A percentile compares a stretch with the other conserved stretches of the same genome.
Conservation (phyloP, 768 basidiomycete species). For the Multifurca ochricompacta region DNA sequence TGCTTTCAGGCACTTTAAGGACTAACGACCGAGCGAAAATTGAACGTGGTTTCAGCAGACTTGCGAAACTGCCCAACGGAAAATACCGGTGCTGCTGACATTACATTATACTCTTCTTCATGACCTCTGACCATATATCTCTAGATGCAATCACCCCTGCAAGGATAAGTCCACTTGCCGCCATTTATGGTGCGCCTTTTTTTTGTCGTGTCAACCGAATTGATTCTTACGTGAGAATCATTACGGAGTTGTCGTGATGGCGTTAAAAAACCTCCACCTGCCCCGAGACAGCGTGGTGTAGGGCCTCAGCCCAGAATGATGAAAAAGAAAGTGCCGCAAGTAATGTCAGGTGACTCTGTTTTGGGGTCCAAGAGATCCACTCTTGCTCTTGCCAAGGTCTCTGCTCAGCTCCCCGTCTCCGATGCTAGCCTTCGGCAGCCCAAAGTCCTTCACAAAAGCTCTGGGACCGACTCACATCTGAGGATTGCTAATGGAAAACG, state of each 20-base stretch:
- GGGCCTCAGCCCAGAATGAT: conserved; percentile 2
- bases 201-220: neutral
- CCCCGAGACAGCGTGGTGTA: conserved; percentile 28
- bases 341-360: neutral
- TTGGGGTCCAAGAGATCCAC: neutral
- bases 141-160: conserved; percentile 73
- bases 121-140: neutral
- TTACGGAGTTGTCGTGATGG: conserved; percentile 67
- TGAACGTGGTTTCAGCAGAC: conserved; percentile 1
- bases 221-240: neutral
- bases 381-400: neutral
- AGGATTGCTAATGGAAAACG: conserved; percentile 15
- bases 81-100: conserved; percentile 39
- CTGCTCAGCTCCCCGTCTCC: neutral
- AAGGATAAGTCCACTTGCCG: conserved; percentile 69
- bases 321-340: neutral
- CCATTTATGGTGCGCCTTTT: conserved; percentile 57
- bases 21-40: neutral
- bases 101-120: neutral
- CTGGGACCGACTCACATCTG: conserved; percentile 11
- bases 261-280: conserved; percentile 41
- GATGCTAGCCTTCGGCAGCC: conserved; percentile 11
- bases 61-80: conserved; percentile 49
- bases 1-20: neutral
- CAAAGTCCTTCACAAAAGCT: conserved; percentile 16